Conservation (phyloP, 2,329 filamentous ascomycete species). For the Aspergillus carbonarius region DNA sequence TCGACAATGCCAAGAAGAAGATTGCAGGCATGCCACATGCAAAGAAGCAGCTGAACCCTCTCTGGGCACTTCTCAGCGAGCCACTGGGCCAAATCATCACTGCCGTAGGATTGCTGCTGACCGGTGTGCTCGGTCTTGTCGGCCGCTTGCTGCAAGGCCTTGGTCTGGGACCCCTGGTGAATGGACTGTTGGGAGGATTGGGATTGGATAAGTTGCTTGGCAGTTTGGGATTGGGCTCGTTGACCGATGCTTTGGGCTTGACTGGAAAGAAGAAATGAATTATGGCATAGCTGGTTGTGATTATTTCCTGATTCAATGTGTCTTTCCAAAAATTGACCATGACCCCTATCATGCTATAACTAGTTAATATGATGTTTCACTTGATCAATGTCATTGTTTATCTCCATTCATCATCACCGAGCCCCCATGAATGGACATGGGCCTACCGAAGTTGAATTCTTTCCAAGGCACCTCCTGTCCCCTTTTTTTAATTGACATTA, state of each 20-base stretch:
- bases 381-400: too few relatives aligned
- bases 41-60: conserved; percentile 90
- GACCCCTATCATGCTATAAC: neutral
- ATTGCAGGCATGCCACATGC: conserved; percentile 89
- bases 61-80: conserved; percentile 73
- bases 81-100: conserved; percentile 91
- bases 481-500: too few relatives aligned
- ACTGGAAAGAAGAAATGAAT: conserved; percentile 53
- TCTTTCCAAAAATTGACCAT: neutral
- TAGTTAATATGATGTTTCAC: neutral
- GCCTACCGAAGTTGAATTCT: too few relatives aligned
- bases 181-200: conserved; percentile 71
- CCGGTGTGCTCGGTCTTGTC: conserved; percentile 80
- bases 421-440: too few relatives aligned
- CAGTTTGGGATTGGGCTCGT: conserved; percentile 52
- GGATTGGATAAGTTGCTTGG: conserved; percentile 59
- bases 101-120: conserved; percentile 78
- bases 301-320: neutral
- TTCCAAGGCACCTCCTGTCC: too few relatives aligned
- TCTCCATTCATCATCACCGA: too few relatives aligned
- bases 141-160: conserved; percentile 77
- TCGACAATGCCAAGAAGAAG: conserved; percentile 85
- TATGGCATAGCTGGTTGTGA: too few relatives aligned
- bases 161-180: conserved; percentile 77
- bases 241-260: conserved; percentile 41